Evolutionary conservation across 495 filamentous ascomycete species (phyloP).

Genomic region (Jackrogersella multiformis): DNA sequence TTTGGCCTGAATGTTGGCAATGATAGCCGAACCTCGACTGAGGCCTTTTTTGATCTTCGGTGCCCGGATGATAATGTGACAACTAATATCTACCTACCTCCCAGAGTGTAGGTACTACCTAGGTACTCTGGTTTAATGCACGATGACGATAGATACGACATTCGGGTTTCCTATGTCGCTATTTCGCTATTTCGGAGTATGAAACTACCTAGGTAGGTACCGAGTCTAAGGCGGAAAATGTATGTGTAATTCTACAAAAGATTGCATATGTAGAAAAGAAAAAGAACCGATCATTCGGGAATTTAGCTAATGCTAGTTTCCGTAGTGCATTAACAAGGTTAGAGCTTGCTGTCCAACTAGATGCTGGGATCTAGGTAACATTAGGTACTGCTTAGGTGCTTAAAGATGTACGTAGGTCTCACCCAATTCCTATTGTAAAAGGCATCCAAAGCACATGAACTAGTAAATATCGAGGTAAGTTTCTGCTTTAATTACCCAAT

Average conservation of each 20-base stretch:
- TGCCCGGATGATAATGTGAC: not conserved
- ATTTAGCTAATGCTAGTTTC: constrained; percentile 29
- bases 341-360: not conserved
- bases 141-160: constrained; percentile 28
- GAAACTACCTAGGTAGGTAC: not conserved
- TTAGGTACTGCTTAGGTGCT: not conserved
- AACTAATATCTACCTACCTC: not conserved
- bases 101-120: too few relatives aligned
- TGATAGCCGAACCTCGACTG: constrained; percentile 18
- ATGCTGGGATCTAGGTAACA: not conserved
- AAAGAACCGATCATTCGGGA: constrained; percentile 33
- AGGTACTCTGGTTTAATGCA: constrained; percentile 10
- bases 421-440: not conserved
- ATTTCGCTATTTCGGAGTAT: constrained; percentile 8
- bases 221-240: too few relatives aligned
- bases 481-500: too few relatives aligned
- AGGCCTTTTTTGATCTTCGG: constrained; percentile 13
- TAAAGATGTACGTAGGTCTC: not conserved
- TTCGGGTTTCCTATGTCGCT: too few relatives aligned
- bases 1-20: constrained; percentile 13
- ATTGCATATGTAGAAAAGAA: constrained; percentile 25
- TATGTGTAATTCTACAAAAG: too few relatives aligned
- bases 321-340: constrained; percentile 19
- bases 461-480: not conserved
- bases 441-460: not conserved